A percentile compares a stretch with the other conserved stretches of the same genome.
Evolutionary conservation across 257 asterid species (phyloP).

Genomic region (Linderniella brevidens): DNA sequence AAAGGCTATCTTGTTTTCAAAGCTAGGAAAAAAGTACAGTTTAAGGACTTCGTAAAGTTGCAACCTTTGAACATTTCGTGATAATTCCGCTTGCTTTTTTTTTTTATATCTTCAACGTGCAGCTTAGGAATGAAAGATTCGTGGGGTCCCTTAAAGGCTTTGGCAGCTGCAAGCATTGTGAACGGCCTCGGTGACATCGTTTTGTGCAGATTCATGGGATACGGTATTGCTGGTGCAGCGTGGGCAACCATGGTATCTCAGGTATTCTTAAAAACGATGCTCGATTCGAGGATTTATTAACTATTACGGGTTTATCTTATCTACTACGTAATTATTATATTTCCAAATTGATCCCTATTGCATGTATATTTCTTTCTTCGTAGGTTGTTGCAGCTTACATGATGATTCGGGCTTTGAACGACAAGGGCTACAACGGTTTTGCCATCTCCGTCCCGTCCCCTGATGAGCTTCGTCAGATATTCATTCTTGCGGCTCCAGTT

Average conservation of each 20-base stretch:
- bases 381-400: constrained; percentile 69
- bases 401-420: constrained; percentile 56
- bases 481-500: constrained; percentile 65
- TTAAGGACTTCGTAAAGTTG: too few relatives aligned
- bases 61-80: too few relatives aligned
- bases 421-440: constrained; percentile 65
- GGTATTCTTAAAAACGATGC: constrained; percentile 19
- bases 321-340: background rate
- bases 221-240: constrained; percentile 90
- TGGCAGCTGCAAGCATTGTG: constrained; percentile 59
- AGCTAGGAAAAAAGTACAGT: too few relatives aligned
- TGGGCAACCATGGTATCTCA: constrained; percentile 92
- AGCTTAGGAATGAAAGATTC: constrained; percentile 85
- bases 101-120: constrained; percentile 1
- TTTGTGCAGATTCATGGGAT: constrained; percentile 53
- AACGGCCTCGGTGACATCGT: constrained; percentile 65
- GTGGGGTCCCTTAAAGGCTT: constrained; percentile 73
- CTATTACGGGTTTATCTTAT: background rate
- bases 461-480: constrained; percentile 36
- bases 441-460: constrained; percentile 52
- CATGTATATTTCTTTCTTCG: too few relatives aligned
- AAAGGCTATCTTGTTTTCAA: too few relatives aligned
- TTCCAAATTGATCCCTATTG: too few relatives aligned
- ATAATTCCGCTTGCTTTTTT: too few relatives aligned
- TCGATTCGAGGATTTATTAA: background rate